A percentile compares a stretch with the other conserved stretches of the same genome.
Conservation (phyloP, 768 basidiomycete genomes). For the Naganishia kalamii region DNA sequence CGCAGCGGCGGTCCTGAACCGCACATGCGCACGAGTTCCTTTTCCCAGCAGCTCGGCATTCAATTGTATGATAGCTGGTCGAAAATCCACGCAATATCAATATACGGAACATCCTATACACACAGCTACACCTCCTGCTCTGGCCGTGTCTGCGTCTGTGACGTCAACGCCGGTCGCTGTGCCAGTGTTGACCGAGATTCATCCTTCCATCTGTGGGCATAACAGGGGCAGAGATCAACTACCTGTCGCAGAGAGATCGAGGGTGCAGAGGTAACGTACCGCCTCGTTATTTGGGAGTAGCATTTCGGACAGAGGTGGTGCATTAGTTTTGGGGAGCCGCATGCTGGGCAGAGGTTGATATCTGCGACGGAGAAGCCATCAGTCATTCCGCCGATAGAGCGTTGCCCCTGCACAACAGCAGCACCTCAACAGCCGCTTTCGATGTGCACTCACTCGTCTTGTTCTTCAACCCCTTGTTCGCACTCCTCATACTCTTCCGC, state of each 20-base stretch:
- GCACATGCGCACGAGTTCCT: not conserved
- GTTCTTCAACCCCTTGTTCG: slow-evolving; percentile 91
- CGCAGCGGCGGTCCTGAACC: no score
- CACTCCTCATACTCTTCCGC: slow-evolving; percentile 85
- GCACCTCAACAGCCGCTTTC: not conserved
- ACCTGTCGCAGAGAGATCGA: no score
- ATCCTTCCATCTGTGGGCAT: not conserved
- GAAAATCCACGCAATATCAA: not conserved
- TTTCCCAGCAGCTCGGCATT: not conserved
- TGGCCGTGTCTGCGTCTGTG: not conserved
- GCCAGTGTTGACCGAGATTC: not conserved
- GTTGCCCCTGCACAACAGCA: not conserved
- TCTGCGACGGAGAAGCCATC: slow-evolving; percentile 52
- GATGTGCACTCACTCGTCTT: slow-evolving; percentile 63
- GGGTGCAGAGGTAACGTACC: slow-evolving; percentile 47
- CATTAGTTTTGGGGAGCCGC: slow-evolving; percentile 77
- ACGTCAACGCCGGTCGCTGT: not conserved
- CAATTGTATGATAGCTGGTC: no score
- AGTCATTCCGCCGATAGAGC: not conserved
- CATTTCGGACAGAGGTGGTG: slow-evolving; percentile 81
- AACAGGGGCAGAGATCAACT: no score
- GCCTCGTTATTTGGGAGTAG: slow-evolving; percentile 62
- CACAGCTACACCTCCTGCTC: not conserved
- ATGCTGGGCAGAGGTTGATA: slow-evolving; percentile 82
- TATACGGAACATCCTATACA: not conserved